phyloP scores from a whole-genome alignment of 768 basidiomycete species.

The Phaeolepiota aurea region DNA sequence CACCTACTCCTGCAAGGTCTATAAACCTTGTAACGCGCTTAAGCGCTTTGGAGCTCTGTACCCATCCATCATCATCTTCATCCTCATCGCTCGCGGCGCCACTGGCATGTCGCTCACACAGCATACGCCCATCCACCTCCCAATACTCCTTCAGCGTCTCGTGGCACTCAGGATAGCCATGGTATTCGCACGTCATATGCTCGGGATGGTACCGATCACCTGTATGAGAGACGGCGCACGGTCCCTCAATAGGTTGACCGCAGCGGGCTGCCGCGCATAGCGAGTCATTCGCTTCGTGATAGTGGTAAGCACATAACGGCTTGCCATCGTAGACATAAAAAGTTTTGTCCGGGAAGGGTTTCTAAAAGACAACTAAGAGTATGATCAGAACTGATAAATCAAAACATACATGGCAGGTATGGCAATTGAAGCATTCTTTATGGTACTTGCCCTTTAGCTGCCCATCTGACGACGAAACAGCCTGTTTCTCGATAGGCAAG shows the following conservation, averaged over 20 bases:
- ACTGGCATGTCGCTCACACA: conserved; percentile 76
- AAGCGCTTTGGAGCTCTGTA: conserved; percentile 44
- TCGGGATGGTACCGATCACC: conserved; percentile 84
- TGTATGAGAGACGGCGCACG: conserved; percentile 80
- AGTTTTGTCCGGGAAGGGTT: conserved; percentile 85
- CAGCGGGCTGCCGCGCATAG: conserved; percentile 75
- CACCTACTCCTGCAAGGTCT: conserved; percentile 42
- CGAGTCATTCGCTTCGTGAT: conserved; percentile 87
- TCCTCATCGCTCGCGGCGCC: conserved; percentile 14
- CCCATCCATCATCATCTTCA: conserved; percentile 20
- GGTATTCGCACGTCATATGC: conserved; percentile 78
- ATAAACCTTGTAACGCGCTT: conserved; percentile 80
- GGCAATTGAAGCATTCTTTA: conserved; percentile 84
- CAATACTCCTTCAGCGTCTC: conserved; percentile 75
- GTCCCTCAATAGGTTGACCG: conserved; percentile 87
- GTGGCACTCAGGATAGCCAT: conserved; percentile 35
- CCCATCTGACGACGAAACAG: conserved; percentile 86
- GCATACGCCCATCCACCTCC: conserved; percentile 79
- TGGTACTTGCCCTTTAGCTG: conserved; percentile 97
- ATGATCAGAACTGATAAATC: conserved; percentile 2
- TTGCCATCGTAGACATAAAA: conserved; percentile 91
- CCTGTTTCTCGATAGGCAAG: conserved; percentile 82
- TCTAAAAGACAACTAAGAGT: conserved; percentile 27
- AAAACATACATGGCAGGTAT: conserved; percentile 63
- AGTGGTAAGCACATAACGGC: conserved; percentile 87